Evolutionary conservation across 768 basidiomycete species (phyloP).

Genomic region (Erythrobasidium yunnanense): DNA sequence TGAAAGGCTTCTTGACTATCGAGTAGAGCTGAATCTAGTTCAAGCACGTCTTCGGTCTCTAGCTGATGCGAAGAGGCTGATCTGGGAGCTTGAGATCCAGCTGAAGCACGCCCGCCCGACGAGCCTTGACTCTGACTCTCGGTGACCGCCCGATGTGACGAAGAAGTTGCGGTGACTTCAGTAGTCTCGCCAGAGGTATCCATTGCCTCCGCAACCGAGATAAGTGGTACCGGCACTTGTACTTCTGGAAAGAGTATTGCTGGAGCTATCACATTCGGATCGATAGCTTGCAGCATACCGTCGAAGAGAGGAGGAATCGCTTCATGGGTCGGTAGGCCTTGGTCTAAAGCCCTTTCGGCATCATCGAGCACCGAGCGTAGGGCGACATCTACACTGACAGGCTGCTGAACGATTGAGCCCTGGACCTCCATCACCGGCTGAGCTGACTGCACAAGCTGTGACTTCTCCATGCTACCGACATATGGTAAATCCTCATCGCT

Average conservation of each 20-base stretch:
- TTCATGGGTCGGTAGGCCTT: background rate
- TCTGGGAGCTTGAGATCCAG: background rate
- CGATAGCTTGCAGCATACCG: background rate
- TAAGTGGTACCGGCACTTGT: background rate
- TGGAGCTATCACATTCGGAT: background rate
- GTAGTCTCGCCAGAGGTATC: constrained; percentile 17
- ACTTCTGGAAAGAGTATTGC: background rate
- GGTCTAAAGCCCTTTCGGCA: background rate
- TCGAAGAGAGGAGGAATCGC: background rate
- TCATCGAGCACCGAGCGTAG: background rate
- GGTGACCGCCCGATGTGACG: background rate
- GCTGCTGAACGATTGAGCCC: no score
- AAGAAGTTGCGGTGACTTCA: background rate
- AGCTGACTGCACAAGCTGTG: no score
- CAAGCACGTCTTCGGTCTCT: background rate
- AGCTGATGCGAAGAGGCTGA: background rate
- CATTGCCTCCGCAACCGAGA: background rate
- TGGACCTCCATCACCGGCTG: no score
- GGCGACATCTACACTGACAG: no score
- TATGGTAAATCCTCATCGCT: background rate
- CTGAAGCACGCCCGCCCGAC: background rate
- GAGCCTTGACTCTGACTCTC: background rate
- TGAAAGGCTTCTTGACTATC: background rate
- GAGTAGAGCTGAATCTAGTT: constrained; percentile 4
- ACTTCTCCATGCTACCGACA: no score